Evolutionary conservation across 805 yeast species (phyloP).

Genomic region (Starmerella sp.): DNA sequence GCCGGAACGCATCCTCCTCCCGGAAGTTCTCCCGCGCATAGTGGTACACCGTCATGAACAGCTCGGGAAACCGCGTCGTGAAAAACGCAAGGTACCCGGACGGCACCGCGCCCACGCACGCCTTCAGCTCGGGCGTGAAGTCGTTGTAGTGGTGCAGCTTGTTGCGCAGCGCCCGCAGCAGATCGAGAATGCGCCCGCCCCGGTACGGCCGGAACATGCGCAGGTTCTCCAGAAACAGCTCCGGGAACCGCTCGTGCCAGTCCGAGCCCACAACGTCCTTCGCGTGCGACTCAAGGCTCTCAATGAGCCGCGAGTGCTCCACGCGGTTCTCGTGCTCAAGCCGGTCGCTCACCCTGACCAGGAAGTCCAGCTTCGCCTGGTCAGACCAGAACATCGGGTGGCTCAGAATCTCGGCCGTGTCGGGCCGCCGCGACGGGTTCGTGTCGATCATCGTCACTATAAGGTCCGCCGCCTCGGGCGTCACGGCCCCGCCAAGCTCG

Average conservation of each 20-base stretch:
- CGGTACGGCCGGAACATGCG: slow-evolving; percentile 88
- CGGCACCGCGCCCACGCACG: slow-evolving; percentile 67
- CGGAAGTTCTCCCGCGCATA: slow-evolving; percentile 14
- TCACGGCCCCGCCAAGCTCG: slow-evolving; percentile 33
- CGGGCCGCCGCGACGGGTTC: slow-evolving; percentile 63
- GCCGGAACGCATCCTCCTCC: slow-evolving; percentile 11
- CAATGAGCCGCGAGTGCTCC: slow-evolving; percentile 55
- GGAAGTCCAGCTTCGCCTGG: slow-evolving; percentile 66
- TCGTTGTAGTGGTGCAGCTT: slow-evolving; percentile 93
- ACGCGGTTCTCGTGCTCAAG: slow-evolving; percentile 76
- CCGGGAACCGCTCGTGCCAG: slow-evolving; percentile 69
- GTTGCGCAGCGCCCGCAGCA: slow-evolving; percentile 79
- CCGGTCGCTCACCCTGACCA: slow-evolving; percentile 79
- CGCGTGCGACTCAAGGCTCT: slow-evolving; percentile 44
- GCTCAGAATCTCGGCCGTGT: slow-evolving; percentile 50
- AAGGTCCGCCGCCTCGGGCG: slow-evolving; percentile 57
- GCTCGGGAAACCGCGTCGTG: slow-evolving; percentile 58
- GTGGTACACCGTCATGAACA: slow-evolving; percentile 63
- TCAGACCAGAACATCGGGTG: slow-evolving; percentile 87
- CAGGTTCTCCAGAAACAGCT: slow-evolving; percentile 63
- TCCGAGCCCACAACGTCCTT: slow-evolving; percentile 41
- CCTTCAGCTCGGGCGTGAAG: slow-evolving; percentile 43
- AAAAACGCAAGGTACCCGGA: slow-evolving; percentile 75
- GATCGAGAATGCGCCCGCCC: slow-evolving; percentile 65
- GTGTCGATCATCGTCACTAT: slow-evolving; percentile 58